Base-by-base conservation (phyloP, 2,329 filamentous ascomycete genomes). In the Pseudopithomyces maydicus region DNA sequence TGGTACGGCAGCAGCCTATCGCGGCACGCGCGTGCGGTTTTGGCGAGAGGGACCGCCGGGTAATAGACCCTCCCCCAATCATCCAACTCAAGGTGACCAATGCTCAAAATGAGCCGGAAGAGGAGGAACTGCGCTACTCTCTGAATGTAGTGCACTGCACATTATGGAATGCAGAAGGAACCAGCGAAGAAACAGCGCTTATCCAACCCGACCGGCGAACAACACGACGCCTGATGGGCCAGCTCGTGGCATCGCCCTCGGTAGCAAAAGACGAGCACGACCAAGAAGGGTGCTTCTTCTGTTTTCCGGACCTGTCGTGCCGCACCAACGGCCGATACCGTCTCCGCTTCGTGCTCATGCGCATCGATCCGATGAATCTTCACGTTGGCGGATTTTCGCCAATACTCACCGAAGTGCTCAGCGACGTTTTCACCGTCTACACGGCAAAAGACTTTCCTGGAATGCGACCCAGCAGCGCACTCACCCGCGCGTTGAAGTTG, bases 381-480 rank as follows among this genome's bases (percentile, higher is more conserved):
- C 78, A 79, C 14, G 82, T 82, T 2, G 86, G 85, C 26, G 77
- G 76, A 5, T 78, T 75, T 50, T 80, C 79, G 36, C 78, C 77
- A 5, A 80, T 80, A 51, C 76, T 83, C n/a, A 81, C 80, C 7
- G 79, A 79, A 56, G 77, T 80, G 15, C 82, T 87, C 76, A 91
- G 87, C 69, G 85, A 90, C 15, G 79, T 87, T n/a, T 93, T 95
- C 69, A 87, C 85, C 12, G 90, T 93, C 7, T 93, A 89, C 74
- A 92, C 89, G 42, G 91, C 91, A 42, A 95, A 94, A 72, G 90
- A 94, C 70, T 95, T 95, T 58, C 90, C 90, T 0, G 91, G 91
- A 6, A 95, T 95, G 90, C 82, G 88, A 55, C 87, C 90, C 1
- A 92, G 89, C 72, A 92, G 89, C 23, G 80, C 84, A 17, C 77